Evolutionary conservation across 192 early-diverging fungal species (phyloP).

Genomic region (Linnemannia exigua): DNA sequence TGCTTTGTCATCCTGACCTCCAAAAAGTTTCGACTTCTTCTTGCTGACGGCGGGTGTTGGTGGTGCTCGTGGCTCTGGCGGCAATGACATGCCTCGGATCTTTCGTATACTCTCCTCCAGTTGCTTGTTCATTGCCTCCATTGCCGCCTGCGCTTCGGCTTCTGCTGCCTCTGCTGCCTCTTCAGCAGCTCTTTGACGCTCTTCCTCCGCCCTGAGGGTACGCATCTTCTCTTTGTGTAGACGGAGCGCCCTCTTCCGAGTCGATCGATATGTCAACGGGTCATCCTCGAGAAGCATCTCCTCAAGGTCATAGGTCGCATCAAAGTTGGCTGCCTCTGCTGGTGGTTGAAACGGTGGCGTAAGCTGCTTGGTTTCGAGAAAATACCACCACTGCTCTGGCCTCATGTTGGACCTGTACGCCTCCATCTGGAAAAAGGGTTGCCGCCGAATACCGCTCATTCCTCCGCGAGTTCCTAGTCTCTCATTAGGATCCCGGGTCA

Average conservation of each 20-base stretch:
- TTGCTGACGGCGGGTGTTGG: conserved; percentile 5
- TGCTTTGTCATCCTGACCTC: not conserved
- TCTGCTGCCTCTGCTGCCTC: conserved; percentile 21
- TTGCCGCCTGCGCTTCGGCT: conserved; percentile 17
- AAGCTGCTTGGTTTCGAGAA: conserved; percentile 59
- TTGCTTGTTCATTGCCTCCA: conserved; percentile 47
- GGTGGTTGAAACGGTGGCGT: conserved; percentile 62
- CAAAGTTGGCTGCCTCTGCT: conserved; percentile 77
- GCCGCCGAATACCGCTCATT: conserved; percentile 48
- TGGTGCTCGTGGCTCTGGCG: not conserved
- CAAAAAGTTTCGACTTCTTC: conserved; percentile 24
- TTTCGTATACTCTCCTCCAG: conserved; percentile 42
- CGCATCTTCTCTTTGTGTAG: conserved; percentile 51
- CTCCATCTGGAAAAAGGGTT: conserved; percentile 62
- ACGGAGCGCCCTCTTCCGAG: conserved; percentile 45
- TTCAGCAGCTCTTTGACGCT: conserved; percentile 28
- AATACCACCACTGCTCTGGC: conserved; percentile 53
- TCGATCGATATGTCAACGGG: conserved; percentile 63
- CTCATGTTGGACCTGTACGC: conserved; percentile 21
- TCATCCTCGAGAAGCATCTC: conserved; percentile 78
- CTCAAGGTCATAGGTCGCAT: conserved; percentile 83
- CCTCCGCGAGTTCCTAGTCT: conserved; percentile 32
- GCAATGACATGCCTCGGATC: not conserved
- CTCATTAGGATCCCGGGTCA: conserved; percentile 40
- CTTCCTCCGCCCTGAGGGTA: conserved; percentile 58